Evolutionary conservation across 106 monocot genomes (phyloP), one percentile per base, ranked within the genome.

Genomic region (Allium sativum): DNA sequence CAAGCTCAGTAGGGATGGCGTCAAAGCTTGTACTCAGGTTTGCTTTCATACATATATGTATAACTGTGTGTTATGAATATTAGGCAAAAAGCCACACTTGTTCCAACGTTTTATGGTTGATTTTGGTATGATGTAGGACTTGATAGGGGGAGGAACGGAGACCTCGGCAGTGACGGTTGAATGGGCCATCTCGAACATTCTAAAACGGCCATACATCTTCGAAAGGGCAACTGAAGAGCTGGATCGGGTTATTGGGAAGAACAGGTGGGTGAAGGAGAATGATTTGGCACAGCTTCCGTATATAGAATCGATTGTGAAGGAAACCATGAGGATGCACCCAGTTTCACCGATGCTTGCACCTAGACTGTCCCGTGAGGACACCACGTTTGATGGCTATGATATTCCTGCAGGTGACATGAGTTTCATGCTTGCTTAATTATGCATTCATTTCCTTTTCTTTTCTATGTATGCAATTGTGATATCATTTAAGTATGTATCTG

Each of bases 11-110:
- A 68, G 92, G 47, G 64, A 79, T 21, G 71, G 74, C 9, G 74
- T 92, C 61, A 92, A 92, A 74, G 92, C 68, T 16, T 77, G 87
- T 63, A 76, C 76, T 20, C 80, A 73, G 86, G 87, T 82, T 4
- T 60, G 7, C 48, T 11, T 50, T 3, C 0, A 50, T 50, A 12
- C 48, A 50, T 5, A 11, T 48, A 31, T 1, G 31, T 31, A 31
- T 31, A 31, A 31, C 31, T 2, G 31, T 31, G 31, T 31, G 1
- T 31, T 31, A 3, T 31, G 31, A 31, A n/a, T n/a, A n/a, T 31
- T 5, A 5, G 31, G 5, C 5, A 5, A 31, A 3, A 5, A 50
- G 48, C 15, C 8, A 15, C 15, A 2, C 48, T 12, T 3, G 15
- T 50, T 31, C 31, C 5, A 5, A 31, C 31, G 31, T 31, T 31